Evolutionary conservation across 1,284 basidiomycete genomes (phyloP).

Genomic region (Grifola frondosa): DNA sequence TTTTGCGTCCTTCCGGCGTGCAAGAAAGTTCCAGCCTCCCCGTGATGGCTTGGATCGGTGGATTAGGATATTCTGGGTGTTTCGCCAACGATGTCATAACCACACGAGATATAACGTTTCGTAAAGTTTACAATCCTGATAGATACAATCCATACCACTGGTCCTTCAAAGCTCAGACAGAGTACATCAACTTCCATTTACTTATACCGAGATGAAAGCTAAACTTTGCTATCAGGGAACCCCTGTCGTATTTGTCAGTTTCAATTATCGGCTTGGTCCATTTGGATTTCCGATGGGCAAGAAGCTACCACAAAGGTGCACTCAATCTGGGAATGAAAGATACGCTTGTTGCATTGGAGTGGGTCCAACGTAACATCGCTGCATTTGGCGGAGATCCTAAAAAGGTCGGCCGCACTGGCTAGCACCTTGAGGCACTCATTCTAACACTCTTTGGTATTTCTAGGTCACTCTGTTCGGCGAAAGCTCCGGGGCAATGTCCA

Average conservation of each 20-base stretch:
- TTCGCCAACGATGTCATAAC: too few species aligned
- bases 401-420: too few species aligned
- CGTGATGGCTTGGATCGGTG: constrained; percentile 37
- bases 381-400: constrained; percentile 48
- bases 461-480: constrained; percentile 55
- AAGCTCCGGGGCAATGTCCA: constrained; percentile 52
- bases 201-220: too few species aligned
- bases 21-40: constrained; percentile 31
- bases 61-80: too few species aligned
- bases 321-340: constrained; percentile 49
- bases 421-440: constrained; percentile 13
- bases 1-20: constrained; percentile 41
- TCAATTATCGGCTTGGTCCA: constrained; percentile 55
- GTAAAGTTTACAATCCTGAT: too few species aligned
- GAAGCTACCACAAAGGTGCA: constrained; percentile 38
- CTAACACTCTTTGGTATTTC: too few species aligned
- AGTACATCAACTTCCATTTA: too few species aligned
- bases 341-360: constrained; percentile 44
- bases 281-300: constrained; percentile 49
- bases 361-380: constrained; percentile 48
- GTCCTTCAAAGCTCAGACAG: too few species aligned
- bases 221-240: too few species aligned
- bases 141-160: too few species aligned
- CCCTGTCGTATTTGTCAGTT: constrained; percentile 54
- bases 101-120: too few species aligned